A percentile compares a stretch with the other conserved stretches of the same genome.
phyloP scores from a whole-genome alignment of 495 filamentous ascomycete species.

The Hypomontagnella monticulosa region DNA sequence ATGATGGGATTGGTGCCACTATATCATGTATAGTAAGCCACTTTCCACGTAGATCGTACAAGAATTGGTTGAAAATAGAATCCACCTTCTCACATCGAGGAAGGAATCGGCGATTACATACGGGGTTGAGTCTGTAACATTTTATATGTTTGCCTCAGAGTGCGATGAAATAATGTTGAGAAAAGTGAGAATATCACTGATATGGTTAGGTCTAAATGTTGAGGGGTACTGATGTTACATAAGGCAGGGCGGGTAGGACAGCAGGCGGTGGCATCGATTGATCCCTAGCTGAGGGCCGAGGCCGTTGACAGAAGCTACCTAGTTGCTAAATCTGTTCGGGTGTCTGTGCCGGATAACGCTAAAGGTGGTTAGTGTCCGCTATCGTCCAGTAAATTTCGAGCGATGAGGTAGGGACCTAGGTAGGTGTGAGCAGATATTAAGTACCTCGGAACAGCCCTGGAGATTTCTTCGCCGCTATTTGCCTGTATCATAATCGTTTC shows the following conservation, averaged over 20 bases:
- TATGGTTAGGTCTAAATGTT: too few species aligned
- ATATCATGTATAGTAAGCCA: background rate
- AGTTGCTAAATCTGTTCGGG: too few species aligned
- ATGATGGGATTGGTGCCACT: conserved; percentile 13
- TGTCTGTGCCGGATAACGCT: too few species aligned
- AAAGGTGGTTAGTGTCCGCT: background rate
- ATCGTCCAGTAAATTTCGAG: background rate
- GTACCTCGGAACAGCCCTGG: conserved; percentile 9
- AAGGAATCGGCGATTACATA: background rate
- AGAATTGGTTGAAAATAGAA: conserved; percentile 4
- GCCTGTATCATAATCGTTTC: conserved; percentile 40
- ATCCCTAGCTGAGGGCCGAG: too few species aligned
- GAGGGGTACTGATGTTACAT: too few species aligned
- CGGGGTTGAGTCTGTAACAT: too few species aligned
- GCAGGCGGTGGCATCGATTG: too few species aligned
- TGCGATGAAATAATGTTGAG: too few species aligned
- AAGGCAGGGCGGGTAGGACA: too few species aligned
- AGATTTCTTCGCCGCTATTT: background rate
- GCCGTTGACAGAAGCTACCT: too few species aligned
- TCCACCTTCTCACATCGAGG: background rate
- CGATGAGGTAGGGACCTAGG: background rate
- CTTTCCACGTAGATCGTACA: background rate
- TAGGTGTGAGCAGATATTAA: background rate
- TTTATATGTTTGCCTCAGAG: too few species aligned
- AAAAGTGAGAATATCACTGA: background rate